Evolutionary conservation across 78 protist species (phyloP).

Genomic region (Dictyostelium discoideum): DNA sequence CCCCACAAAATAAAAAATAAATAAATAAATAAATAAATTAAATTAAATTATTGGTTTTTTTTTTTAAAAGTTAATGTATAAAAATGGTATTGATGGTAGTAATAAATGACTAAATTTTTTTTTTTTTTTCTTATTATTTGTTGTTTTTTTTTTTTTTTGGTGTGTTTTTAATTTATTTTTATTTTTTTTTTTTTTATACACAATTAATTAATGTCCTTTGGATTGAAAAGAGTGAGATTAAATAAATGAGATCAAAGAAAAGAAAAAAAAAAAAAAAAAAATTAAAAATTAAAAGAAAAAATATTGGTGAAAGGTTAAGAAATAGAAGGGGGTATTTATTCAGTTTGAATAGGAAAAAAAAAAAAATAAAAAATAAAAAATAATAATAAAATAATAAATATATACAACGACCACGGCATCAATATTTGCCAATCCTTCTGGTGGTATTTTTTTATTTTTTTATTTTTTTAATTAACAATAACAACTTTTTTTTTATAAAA

Average conservation of each 20-base stretch:
- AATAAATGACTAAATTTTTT: neutral
- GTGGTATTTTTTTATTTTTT: neutral
- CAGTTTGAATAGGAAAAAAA: no score
- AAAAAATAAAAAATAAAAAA: no score
- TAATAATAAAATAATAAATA: no score
- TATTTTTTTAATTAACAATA: no score
- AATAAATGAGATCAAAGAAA: neutral
- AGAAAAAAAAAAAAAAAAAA: no score
- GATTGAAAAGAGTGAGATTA: neutral
- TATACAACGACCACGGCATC: neutral
- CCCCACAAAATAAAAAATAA: neutral
- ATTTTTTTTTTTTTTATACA: no score
- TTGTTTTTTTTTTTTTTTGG: no score
- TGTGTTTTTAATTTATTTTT: no score
- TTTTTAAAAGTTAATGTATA: neutral
- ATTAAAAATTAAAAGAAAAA: neutral
- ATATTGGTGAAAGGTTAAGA: neutral
- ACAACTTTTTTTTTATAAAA: no score
- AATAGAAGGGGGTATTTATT: neutral
- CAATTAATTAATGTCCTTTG: neutral
- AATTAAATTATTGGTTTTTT: no score
- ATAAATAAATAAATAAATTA: no score
- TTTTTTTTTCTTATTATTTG: no score
- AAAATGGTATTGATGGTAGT: neutral
- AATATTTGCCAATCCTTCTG: neutral